Evolutionary conservation across 164 flowering plant genomes (phyloP), one percentile per base, ranked within the genome.

Genomic region (Pachysandra terminalis): DNA sequence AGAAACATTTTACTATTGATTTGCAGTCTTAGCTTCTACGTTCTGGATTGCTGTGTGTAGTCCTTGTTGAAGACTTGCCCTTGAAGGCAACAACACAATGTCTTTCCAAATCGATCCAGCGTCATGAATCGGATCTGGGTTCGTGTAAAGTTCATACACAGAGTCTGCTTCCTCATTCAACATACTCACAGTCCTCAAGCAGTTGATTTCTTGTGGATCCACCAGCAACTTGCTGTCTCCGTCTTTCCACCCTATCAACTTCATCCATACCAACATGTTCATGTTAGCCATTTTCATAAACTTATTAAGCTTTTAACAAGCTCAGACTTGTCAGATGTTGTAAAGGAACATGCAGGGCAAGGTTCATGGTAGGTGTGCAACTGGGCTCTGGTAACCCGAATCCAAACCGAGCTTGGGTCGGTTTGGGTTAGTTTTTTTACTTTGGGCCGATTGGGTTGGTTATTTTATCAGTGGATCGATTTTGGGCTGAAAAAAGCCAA

Each of bases 191-290:
- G 37, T 66, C n/a, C 19, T 74, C 60, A 95, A 66, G 27, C 90
- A 89, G 54, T 80, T 75, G 58, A 86, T 81, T n/a, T 82, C 87
- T 14, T 92, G 84, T 10, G 87, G 84, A 53, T 95, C 99, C 21
- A 92, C 83, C 49, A 87, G 78, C 22, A 92, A 66, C 12, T 75
- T 83, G 75, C 65, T 73, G 35, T 75, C 83, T 67, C 93, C 90
- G 55, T 86, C 94, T 76, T 95, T 95, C 93, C 90, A 83, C 25
- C 81, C 94, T 72, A 92, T 88, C 76, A 92, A 71, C 96, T 95
- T 64, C 62, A 67, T 59, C 57, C 45, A 54, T 17, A 9, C 41
- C 0, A 56, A 25, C 37, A 32, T 7, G 5, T 7, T 12, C 27
- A 24, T 22, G 19, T 16, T 16, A 32, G 14, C 15, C n/a, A n/a